Evolutionary conservation across 345 rosid genomes (phyloP).

Genomic region (Eucalyptus regnans): DNA sequence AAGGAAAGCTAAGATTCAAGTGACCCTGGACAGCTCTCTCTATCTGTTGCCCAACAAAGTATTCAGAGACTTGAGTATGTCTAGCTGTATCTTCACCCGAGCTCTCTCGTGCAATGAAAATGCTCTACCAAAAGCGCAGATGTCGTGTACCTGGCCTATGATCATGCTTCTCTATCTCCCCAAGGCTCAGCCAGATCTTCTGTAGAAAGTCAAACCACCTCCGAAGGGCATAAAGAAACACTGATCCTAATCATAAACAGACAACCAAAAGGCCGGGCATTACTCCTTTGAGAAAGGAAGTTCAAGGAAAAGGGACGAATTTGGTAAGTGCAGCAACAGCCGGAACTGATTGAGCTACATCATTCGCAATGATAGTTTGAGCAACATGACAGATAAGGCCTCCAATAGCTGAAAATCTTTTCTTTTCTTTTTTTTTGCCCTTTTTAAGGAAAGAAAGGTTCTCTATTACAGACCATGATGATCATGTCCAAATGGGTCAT

Average conservation of each 20-base stretch:
- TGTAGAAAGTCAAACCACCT: conserved; percentile 53
- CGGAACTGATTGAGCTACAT: background rate
- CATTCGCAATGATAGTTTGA: background rate
- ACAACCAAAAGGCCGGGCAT: background rate
- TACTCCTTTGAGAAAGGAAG: background rate
- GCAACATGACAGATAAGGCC: background rate
- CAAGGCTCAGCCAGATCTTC: conserved; percentile 88
- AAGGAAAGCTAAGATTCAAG: background rate
- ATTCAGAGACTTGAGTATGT: too few relatives aligned
- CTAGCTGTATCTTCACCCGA: background rate
- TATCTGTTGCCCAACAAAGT: too few relatives aligned
- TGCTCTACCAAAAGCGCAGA: background rate
- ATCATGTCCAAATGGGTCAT: background rate
- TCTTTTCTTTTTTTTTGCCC: background rate
- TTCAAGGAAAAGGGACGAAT: background rate
- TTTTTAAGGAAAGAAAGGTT: background rate
- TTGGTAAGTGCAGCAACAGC: background rate
- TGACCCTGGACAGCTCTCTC: background rate
- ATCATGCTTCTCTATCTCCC: conserved; percentile 81
- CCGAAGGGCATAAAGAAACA: conserved; percentile 73
- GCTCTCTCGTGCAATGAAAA: background rate
- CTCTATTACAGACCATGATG: background rate
- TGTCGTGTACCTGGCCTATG: conserved; percentile 59
- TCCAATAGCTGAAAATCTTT: background rate
- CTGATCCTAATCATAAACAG: conserved; percentile 37